Evolutionary conservation across 495 filamentous ascomycete genomes (phyloP).

Genomic region (Talaromyces adpressus): DNA sequence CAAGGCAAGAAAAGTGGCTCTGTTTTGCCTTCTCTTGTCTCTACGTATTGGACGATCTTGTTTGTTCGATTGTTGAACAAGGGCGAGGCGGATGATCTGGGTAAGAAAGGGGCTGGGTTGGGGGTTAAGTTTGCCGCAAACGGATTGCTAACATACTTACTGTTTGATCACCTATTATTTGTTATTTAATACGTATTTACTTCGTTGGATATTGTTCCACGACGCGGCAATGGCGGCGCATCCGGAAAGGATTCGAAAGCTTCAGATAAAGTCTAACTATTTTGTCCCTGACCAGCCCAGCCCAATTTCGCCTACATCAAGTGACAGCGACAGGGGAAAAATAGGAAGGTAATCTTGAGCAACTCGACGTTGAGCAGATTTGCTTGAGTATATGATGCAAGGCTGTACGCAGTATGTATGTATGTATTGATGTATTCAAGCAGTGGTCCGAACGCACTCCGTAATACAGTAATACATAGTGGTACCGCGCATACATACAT

Average conservation of each 20-base stretch:
- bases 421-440: neutral
- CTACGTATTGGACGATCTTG: neutral
- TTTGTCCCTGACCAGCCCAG: neutral
- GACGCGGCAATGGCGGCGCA: neutral
- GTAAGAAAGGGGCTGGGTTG: neutral
- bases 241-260: neutral
- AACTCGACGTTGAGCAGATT: neutral
- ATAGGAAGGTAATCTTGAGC: slow-evolving; percentile 2
- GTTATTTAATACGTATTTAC: neutral
- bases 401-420: neutral
- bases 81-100: neutral
- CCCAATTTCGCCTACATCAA: neutral
- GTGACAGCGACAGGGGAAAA: neutral
- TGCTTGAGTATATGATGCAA: neutral
- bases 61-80: neutral
- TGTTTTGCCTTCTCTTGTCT: neutral
- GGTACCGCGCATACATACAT: too few relatives aligned
- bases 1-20: neutral
- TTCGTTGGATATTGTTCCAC: neutral
- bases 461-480: neutral
- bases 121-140: neutral
- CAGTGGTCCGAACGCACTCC: neutral
- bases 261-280: neutral
- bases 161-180: neutral
- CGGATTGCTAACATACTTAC: neutral